Base-by-base conservation (phyloP, 2,329 filamentous ascomycete species). In the Xylariomycetidae sp. region DNA sequence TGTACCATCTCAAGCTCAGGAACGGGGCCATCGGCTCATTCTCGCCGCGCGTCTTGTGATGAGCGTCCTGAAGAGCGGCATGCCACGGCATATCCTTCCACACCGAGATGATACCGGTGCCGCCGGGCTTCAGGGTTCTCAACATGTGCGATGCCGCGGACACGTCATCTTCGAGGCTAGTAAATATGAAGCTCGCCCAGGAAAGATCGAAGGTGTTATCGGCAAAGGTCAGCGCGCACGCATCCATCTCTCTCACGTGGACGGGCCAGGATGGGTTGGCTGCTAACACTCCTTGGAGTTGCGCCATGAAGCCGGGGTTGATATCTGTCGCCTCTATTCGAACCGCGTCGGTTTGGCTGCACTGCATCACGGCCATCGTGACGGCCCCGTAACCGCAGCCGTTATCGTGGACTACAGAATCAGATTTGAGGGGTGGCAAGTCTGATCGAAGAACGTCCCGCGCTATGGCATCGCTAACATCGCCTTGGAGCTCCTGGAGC, bases 31-130 rank as follows among this genome's bases (percentile, higher is more conserved):
- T 31, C 17, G 31, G 40, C 30, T 30, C 37, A 26, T 40, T 34
- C 16, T 25, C 30, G 25, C 40, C 37, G 10, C 37, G 37, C 15
- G 31, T 40, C 22, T 27, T 23, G 25, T 26, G 31, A 14, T 42
- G 40, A 12, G 37, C 40, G 13, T 35, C 25, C 15, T 35, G 29
- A 6, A 40, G 34, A 5, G 40, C 40, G 14, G 22, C 20, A 16
- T 37, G 37, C 37, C 34, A 43, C 18, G 34, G 31, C 31, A 34
- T 40, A 8, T 42, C 37, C 25, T 40, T 37, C 34, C 37, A 40
- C 4, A 37, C 31, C 27, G 34, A 27, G 15, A 40, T 27, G 17
- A 34, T 28, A 26, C 30, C 40, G 12, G 29, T 33, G 2, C 37
- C 31, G 10, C 31, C 34, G 22, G 25, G 37, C 34, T 37, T 37